Evolutionary conservation across 2,329 filamentous ascomycete species (phyloP).

Genomic region (Orbilia brochopaga): DNA sequence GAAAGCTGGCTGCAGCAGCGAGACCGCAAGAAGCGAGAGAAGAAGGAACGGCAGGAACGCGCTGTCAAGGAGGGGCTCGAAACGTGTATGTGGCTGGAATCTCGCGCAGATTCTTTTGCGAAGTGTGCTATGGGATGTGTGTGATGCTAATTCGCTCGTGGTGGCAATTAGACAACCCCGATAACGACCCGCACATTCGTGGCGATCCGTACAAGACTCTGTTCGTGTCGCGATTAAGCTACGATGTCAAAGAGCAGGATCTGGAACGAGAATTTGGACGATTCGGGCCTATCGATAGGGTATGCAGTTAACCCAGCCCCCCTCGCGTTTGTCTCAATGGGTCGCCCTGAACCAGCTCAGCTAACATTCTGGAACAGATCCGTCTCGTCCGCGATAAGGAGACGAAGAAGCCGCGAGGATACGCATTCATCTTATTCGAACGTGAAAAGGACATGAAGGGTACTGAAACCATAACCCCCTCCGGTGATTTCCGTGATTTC

Average conservation of each 20-base stretch:
- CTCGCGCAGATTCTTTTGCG: neutral
- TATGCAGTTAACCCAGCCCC: slow-evolving; percentile 59
- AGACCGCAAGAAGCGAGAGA: slow-evolving; percentile 82
- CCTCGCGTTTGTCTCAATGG: neutral
- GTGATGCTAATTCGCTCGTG: slow-evolving; percentile 51
- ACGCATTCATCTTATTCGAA: slow-evolving; percentile 96
- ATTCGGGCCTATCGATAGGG: slow-evolving; percentile 91
- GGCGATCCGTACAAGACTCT: slow-evolving; percentile 95
- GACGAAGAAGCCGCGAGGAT: slow-evolving; percentile 82
- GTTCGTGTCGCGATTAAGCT: slow-evolving; percentile 87
- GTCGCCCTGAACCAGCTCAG: slow-evolving; percentile 51
- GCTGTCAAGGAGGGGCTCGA: slow-evolving; percentile 69
- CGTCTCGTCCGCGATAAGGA: slow-evolving; percentile 86
- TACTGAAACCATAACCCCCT: slow-evolving; percentile 67
- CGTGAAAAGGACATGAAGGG: slow-evolving; percentile 99
- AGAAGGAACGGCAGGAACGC: slow-evolving; percentile 71
- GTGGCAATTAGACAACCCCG: slow-evolving; percentile 71
- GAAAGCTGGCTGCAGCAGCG: slow-evolving; percentile 92
- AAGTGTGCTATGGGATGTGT: neutral
- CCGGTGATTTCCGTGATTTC: slow-evolving; percentile 55
- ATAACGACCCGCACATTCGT: slow-evolving; percentile 83
- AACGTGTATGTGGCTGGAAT: slow-evolving; percentile 63
- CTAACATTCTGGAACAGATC: slow-evolving; percentile 65
- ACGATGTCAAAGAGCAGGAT: slow-evolving; percentile 86
- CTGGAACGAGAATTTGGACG: slow-evolving; percentile 91